Percentiles rank a stretch among this genome's conserved stretches.
Evolutionary conservation across 1,284 basidiomycete species (phyloP).

Genomic region (Coniferiporia sulphurascens): DNA sequence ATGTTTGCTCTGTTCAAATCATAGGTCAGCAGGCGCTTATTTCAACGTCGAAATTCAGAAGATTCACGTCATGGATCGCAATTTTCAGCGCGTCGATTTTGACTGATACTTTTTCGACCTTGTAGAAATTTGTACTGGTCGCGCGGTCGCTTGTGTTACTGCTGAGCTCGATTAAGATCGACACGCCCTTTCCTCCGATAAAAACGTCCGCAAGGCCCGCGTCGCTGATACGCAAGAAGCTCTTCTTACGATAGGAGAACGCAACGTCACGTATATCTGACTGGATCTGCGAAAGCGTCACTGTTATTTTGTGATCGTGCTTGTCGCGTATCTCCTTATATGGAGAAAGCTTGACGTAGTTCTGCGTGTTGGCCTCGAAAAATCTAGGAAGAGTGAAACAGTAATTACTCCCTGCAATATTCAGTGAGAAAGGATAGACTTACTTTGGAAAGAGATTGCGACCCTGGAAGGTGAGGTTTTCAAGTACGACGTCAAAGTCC

Average conservation of each 20-base stretch:
- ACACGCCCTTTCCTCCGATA: slow-evolving; percentile 73
- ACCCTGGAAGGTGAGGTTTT: slow-evolving; percentile 53
- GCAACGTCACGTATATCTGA: slow-evolving; percentile 91
- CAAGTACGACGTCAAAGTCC: slow-evolving; percentile 48
- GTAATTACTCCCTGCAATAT: background rate
- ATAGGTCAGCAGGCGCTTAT: background rate
- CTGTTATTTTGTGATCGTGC: slow-evolving; percentile 62
- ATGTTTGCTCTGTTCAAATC: slow-evolving; percentile 65
- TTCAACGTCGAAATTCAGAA: background rate
- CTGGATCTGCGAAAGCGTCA: slow-evolving; percentile 84
- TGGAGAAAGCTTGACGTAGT: slow-evolving; percentile 80
- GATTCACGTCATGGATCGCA: slow-evolving; percentile 68
- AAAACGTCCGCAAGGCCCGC: slow-evolving; percentile 91
- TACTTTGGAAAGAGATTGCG: slow-evolving; percentile 36
- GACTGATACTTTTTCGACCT: slow-evolving; percentile 72
- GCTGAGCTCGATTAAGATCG: background rate
- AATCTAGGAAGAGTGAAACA: slow-evolving; percentile 32
- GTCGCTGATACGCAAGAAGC: slow-evolving; percentile 78
- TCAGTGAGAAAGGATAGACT: slow-evolving; percentile 6
- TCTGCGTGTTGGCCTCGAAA: slow-evolving; percentile 77
- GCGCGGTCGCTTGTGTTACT: slow-evolving; percentile 3
- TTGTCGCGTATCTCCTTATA: slow-evolving; percentile 62
- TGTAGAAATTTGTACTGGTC: slow-evolving; percentile 40
- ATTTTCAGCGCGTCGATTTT: slow-evolving; percentile 86
- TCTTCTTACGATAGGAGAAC: slow-evolving; percentile 81